Evolutionary conservation across 2,329 filamentous ascomycete species (phyloP), one percentile per base, ranked within the genome.

Genomic region (Colletotrichum sp.): DNA sequence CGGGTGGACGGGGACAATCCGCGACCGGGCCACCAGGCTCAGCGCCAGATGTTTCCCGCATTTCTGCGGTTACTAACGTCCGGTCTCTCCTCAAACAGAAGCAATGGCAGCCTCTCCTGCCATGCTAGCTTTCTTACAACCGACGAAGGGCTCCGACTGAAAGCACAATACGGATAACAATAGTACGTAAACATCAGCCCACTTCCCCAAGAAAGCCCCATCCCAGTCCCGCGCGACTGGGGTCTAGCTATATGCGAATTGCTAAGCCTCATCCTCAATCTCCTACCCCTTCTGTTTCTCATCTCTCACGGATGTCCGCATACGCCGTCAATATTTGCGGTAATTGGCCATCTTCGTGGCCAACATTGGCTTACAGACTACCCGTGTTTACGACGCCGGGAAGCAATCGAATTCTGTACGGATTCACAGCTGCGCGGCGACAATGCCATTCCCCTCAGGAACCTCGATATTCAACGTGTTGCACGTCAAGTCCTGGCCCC

Each of bases 291-390:
- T 44, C 67, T 32, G 55, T 64, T 64, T 22, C 18, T 32, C 28
- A 16, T 55, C 59, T 10, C 26, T 39, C 13, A 57, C 67, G 67
- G 60, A 75, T 66, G 67, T 75, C 67, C 72, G 68, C 72, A 60
- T 28, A 26, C n/a, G 26, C 68, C 28, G 48, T 59, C 36, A 57
- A 18, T 24, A 24, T 28, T 15, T 30, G 28, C 36, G 34, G 44
- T 48, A 34, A 39, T 52, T 15, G n/a, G 8, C 12, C 44, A 48
- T n/a, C 44, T 4, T 48, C n/a, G n/a, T 48, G 18, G 44, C 6
- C 22, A 48, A 18, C 26, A 16, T 24, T 22, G 39, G 16, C n/a
- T 39, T 5, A n/a, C 12, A 68, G 39, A 22, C 30, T n/a, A 24
- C 52, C 36, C 12, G 24, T 44, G 7, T 30, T 3, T 8, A 39